A percentile compares a stretch with the other conserved stretches of the same genome.
These are phyloP conservation scores for Mycena rosella DNA, from an alignment of 768 basidiomycete genomes.

Conservation along the genomic window DNA sequence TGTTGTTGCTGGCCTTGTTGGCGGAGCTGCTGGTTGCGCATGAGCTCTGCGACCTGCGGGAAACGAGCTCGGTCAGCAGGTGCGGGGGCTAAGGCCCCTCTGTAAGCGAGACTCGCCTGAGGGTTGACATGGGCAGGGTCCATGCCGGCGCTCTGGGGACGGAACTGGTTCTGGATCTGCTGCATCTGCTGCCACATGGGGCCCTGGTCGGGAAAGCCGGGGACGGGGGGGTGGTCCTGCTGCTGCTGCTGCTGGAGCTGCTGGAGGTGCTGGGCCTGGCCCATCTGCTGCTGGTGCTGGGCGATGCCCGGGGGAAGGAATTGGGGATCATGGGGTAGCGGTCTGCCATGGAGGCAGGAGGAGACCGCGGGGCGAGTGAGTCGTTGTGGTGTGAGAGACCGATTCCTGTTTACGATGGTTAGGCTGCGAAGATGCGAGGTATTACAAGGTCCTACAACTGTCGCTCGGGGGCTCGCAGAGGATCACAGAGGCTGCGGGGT, in stretches of 20 bases:
- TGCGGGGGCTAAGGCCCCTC: conserved; percentile 26
- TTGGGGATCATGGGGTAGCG: conserved; percentile 69
- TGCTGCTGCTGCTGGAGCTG: conserved; percentile 55
- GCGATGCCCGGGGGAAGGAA: conserved; percentile 60
- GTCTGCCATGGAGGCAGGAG: conserved; percentile 70
- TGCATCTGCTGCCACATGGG: conserved; percentile 73
- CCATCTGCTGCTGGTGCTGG: conserved; percentile 57
- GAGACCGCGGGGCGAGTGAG: conserved; percentile 35
- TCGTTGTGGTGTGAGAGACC: conserved; percentile 43
- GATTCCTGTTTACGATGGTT: conserved; percentile 32
- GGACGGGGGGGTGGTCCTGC: conserved; percentile 54
- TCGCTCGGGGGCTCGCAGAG: too few species aligned
- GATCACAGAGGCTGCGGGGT: too few species aligned
- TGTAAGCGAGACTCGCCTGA: conserved; percentile 57
- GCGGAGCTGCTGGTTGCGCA: conserved; percentile 46
- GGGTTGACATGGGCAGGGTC: conserved; percentile 53
- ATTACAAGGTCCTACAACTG: conserved; percentile 34
- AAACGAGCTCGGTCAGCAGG: conserved; percentile 40
- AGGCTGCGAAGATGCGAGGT: conserved; percentile 39
- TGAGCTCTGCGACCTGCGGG: conserved; percentile 61
- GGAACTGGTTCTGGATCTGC: conserved; percentile 58
- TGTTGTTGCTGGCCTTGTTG: conserved; percentile 52
- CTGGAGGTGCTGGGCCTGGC: conserved; percentile 55
- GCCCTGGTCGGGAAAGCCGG: conserved; percentile 63
- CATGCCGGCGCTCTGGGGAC: conserved; percentile 58